Evolutionary conservation across 495 filamentous ascomycete genomes (phyloP).

Genomic region (Hypomontagnella monticulosa): DNA sequence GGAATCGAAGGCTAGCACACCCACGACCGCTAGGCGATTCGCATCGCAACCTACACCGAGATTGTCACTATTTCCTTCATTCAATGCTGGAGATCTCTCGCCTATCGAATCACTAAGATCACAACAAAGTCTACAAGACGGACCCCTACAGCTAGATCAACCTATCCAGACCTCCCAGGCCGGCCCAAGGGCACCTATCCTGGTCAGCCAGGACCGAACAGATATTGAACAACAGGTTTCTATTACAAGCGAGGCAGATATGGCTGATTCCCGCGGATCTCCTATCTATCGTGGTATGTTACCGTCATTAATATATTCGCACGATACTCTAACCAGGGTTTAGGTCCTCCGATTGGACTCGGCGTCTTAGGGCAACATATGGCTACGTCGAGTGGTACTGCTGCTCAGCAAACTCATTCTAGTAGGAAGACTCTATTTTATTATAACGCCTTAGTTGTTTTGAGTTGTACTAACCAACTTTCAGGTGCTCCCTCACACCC

Average conservation of each 20-base stretch:
- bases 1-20: too few species aligned
- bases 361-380: too few species aligned
- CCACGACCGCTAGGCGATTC: background rate
- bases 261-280: conserved; percentile 4
- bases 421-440: too few species aligned
- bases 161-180: background rate
- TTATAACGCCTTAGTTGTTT: too few species aligned
- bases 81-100: background rate
- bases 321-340: too few species aligned
- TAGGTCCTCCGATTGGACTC: too few species aligned
- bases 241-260: background rate
- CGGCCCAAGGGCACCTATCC: background rate
- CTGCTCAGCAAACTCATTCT: too few species aligned
- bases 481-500: background rate
- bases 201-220: background rate
- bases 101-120: conserved; percentile 5
- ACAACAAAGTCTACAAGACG: background rate
- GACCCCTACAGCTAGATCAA: background rate
- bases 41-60: background rate
- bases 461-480: too few species aligned
- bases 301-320: background rate
- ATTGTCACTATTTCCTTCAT: background rate
- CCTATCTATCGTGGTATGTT: conserved; percentile 14
- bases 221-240: background rate
- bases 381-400: too few species aligned